Evolutionary conservation across 768 basidiomycete genomes (phyloP).

Genomic region (Terana coerulea): DNA sequence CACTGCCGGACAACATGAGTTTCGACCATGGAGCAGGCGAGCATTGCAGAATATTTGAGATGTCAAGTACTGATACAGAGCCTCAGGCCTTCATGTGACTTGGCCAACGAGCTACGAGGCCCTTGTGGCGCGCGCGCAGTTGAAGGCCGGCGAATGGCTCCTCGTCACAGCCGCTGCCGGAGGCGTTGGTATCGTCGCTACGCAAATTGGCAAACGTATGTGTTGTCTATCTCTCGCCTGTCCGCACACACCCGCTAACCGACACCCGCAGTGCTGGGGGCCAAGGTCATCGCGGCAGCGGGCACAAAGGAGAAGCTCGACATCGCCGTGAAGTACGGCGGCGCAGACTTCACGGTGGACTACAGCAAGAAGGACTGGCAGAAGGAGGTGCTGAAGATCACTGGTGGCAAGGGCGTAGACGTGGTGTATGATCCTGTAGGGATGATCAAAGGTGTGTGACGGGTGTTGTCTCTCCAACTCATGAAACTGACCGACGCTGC

Average conservation of each 20-base stretch:
- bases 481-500: constrained; percentile 12
- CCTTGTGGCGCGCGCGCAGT: constrained; percentile 76
- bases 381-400: constrained; percentile 81
- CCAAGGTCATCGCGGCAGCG: constrained; percentile 92
- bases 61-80: not conserved
- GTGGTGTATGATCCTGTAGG: constrained; percentile 88
- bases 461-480: not conserved
- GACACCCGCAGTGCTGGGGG: constrained; percentile 63
- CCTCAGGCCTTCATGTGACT: constrained; percentile 72
- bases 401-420: constrained; percentile 80
- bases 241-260: not conserved
- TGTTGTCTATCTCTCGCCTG: not conserved
- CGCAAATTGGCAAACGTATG: constrained; percentile 63
- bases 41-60: constrained; percentile 14
- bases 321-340: constrained; percentile 68
- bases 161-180: constrained; percentile 95
- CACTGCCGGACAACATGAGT: constrained; percentile 70
- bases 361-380: constrained; percentile 84
- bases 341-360: constrained; percentile 80
- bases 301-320: constrained; percentile 77
- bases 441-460: constrained; percentile 53
- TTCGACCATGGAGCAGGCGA: constrained; percentile 85
- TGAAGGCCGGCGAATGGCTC: constrained; percentile 86
- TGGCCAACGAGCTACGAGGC: constrained; percentile 95
- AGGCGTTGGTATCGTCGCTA: constrained; percentile 88